Evolutionary conservation across 2,329 filamentous ascomycete species (phyloP).

Genomic region (Tolypocladium tundrense): DNA sequence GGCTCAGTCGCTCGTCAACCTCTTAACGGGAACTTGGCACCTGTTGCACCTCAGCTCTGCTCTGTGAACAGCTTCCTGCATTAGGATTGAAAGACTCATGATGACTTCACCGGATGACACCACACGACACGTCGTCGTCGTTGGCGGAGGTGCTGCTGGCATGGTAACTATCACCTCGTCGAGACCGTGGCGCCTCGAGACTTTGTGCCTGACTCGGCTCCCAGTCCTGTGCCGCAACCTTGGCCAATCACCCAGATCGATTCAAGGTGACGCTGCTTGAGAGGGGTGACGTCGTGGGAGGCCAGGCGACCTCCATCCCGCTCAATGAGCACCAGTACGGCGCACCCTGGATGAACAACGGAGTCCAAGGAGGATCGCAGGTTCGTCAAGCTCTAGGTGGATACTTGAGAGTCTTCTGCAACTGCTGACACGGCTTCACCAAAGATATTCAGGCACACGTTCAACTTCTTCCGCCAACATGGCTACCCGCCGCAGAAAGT

Average conservation of each 20-base stretch:
- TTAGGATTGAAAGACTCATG: background rate
- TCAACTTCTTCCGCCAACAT: constrained; percentile 52
- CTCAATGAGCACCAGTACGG: constrained; percentile 46
- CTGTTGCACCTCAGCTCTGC: background rate
- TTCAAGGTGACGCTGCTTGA: constrained; percentile 58
- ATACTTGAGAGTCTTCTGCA: background rate
- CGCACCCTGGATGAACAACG: constrained; percentile 51
- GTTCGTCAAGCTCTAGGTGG: constrained; percentile 8
- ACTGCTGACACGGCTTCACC: constrained; percentile 3
- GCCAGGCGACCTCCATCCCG: constrained; percentile 50
- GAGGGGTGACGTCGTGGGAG: constrained; percentile 45
- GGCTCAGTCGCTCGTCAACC: background rate
- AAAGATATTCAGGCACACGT: constrained; percentile 57
- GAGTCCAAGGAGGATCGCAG: constrained; percentile 48
- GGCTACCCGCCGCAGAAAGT: constrained; percentile 46
- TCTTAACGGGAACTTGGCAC: background rate
- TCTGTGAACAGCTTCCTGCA: background rate
- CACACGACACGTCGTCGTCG: constrained; percentile 42
- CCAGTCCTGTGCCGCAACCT: constrained; percentile 54
- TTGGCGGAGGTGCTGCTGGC: constrained; percentile 54
- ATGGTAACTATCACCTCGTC: constrained; percentile 29
- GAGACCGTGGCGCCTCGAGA: background rate
- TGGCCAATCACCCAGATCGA: constrained; percentile 53
- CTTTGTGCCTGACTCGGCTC: background rate
- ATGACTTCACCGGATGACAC: constrained; percentile 3